phyloP scores from a whole-genome alignment of 495 filamentous ascomycete species.

The Penicillium lagena region DNA sequence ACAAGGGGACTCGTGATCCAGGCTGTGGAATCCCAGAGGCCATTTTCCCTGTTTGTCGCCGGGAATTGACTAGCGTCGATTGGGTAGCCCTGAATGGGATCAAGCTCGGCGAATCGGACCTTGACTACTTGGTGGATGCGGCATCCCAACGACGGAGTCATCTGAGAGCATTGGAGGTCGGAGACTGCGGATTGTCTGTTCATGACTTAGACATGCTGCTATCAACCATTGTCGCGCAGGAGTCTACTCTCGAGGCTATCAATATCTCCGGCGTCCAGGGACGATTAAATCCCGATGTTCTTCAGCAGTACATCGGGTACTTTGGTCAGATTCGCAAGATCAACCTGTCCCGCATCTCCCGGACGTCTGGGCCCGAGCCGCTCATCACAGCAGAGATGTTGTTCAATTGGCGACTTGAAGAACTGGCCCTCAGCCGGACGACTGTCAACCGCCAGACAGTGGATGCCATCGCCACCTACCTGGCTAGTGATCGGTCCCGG shows the following conservation, averaged over 20 bases:
- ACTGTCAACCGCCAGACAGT: conserved; percentile 50
- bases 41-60: conserved; percentile 68
- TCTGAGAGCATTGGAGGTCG: conserved; percentile 75
- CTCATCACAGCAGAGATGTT: conserved; percentile 62
- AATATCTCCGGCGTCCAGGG: conserved; percentile 73
- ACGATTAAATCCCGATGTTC: conserved; percentile 56
- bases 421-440: conserved; percentile 62
- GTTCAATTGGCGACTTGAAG: conserved; percentile 68
- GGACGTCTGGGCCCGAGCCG: conserved; percentile 56
- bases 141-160: conserved; percentile 58
- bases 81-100: conserved; percentile 82
- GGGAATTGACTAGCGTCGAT: conserved; percentile 67
- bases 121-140: conserved; percentile 66
- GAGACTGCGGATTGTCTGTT: conserved; percentile 64
- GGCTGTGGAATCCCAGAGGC: conserved; percentile 77
- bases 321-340: conserved; percentile 67
- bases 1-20: conserved; percentile 50
- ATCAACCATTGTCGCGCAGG: conserved; percentile 48
- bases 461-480: conserved; percentile 56
- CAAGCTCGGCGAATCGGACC: conserved; percentile 71
- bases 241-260: conserved; percentile 66
- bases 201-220: conserved; percentile 39
- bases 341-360: conserved; percentile 61
- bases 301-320: conserved; percentile 56
- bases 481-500: conserved; percentile 56